Base-by-base conservation (phyloP, 2,329 filamentous ascomycete species). In the Epichloe sibirici region DNA sequence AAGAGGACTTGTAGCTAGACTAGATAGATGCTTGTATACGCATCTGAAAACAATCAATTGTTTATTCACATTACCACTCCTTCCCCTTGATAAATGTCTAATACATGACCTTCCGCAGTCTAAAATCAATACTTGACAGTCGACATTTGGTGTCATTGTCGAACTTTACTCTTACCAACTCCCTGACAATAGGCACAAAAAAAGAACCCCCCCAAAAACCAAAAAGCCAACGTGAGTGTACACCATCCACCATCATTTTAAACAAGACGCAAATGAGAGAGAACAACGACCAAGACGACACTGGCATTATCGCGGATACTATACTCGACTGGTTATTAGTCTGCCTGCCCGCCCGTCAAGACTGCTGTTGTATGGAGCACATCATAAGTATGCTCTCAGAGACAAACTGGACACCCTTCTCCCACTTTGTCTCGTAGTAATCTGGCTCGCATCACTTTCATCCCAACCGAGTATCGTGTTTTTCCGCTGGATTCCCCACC, bases 371-470 rank as follows among this genome's bases (percentile, higher is more conserved):
- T 11, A 25, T 25, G 17, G 17, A 21, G n/a, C 39, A 45, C 5
- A 17, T n/a, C 38, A 5, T 4, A 23, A 25, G 7, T 17, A 17
- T 39, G 34, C 49, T 45, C 47, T 42, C 37, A 37, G 28, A 21
- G 62, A 61, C 82, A 85, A 17, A 83, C 71, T 0, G 82, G 79
- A 68, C 84, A 88, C 0, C 83, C 84, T 8, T 75, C 77, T 45
- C 74, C 71, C 38, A 91, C 75, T 55, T 81, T 81, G 61, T 90
- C 86, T 58, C 83, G 77, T 55, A 95, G 69, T 51, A 95, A 66
- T 57, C 89, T 79, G 40, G 90, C 90, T 64, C 89, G 88, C 57
- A 87, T 93, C 31, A 95, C 89, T 69, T 96, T 96, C 34, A 85
- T 81, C 0, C 88, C 87, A 6, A 97, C 82, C 51, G 85, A 88